Percentiles rank a stretch among this genome's conserved stretches.
These are phyloP conservation scores for Canavalia gladiata DNA, from an alignment of 306 rosid species.

Conservation along the genomic window DNA sequence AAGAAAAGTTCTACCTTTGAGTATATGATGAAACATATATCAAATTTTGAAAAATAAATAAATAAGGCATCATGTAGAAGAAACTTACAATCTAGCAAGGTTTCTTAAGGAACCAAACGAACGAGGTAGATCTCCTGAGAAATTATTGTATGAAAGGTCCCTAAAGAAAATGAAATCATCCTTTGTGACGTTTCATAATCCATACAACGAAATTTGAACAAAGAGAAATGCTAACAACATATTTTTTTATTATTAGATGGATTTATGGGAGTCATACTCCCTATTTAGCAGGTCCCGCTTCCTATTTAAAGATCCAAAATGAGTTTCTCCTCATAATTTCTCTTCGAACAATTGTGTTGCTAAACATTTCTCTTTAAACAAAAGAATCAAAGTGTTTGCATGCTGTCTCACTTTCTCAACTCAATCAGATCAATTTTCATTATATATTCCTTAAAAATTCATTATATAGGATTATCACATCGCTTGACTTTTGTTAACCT, in stretches of 20 bases:
- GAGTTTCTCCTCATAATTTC: neutral
- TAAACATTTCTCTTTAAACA: neutral
- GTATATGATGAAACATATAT: conserved; percentile 20
- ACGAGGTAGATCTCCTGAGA: conserved; percentile 79
- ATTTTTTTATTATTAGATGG: too few relatives aligned
- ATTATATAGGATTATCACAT: neutral
- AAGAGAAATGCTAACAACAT: neutral
- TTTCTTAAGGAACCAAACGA: conserved; percentile 79
- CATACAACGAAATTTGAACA: conserved; percentile 24
- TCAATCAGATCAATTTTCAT: neutral
- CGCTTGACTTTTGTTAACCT: conserved; percentile 22
- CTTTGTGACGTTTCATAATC: conserved; percentile 24
- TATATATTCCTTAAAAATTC: neutral
- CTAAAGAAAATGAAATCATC: conserved; percentile 50
- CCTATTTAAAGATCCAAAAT: neutral
- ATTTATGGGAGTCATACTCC: neutral
- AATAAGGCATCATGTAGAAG: neutral
- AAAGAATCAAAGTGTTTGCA: neutral
- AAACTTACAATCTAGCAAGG: conserved; percentile 69
- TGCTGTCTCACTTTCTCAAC: neutral
- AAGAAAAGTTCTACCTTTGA: neutral
- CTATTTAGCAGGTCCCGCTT: neutral
- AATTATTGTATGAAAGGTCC: conserved; percentile 79
- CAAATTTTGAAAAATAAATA: conserved; percentile 11
- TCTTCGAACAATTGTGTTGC: neutral